Conservation (phyloP, 305 asterid species). For the Euphrasia arctica region DNA sequence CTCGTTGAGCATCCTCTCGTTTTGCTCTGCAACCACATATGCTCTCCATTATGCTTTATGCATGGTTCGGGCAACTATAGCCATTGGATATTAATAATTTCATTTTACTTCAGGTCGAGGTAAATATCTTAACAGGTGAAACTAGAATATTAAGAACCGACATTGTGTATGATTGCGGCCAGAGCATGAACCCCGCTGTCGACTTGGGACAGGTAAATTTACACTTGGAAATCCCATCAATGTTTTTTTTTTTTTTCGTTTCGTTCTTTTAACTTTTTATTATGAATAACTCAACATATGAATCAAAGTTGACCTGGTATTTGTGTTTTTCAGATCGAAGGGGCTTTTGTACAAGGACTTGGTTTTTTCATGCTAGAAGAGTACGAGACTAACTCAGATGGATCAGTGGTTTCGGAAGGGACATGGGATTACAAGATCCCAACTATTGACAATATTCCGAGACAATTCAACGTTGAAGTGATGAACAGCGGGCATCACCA, state of each 20-base stretch:
- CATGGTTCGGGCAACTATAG: neutral
- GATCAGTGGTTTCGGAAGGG: constrained; percentile 46
- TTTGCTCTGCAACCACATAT: no score
- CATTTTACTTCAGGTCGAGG: constrained; percentile 53
- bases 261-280: neutral
- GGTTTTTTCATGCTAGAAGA: constrained; percentile 87
- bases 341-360: constrained; percentile 80
- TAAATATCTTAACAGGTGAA: constrained; percentile 58
- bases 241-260: neutral
- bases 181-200: constrained; percentile 76
- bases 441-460: constrained; percentile 70
- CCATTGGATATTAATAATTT: neutral
- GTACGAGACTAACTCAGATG: constrained; percentile 49
- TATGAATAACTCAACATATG: no score
- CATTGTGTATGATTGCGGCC: constrained; percentile 72
- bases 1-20: neutral
- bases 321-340: constrained; percentile 57
- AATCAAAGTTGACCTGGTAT: no score
- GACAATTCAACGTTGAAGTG: constrained; percentile 54
- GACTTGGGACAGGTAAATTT: constrained; percentile 71
- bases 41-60: neutral
- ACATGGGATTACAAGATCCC: constrained; percentile 89
- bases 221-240: neutral
- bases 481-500: constrained; percentile 59
- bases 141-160: constrained; percentile 53